Percentiles rank a stretch among this genome's conserved stretches.
phyloP scores from a whole-genome alignment of 192 early-diverging fungal species.

The Phycomyces nitens region DNA sequence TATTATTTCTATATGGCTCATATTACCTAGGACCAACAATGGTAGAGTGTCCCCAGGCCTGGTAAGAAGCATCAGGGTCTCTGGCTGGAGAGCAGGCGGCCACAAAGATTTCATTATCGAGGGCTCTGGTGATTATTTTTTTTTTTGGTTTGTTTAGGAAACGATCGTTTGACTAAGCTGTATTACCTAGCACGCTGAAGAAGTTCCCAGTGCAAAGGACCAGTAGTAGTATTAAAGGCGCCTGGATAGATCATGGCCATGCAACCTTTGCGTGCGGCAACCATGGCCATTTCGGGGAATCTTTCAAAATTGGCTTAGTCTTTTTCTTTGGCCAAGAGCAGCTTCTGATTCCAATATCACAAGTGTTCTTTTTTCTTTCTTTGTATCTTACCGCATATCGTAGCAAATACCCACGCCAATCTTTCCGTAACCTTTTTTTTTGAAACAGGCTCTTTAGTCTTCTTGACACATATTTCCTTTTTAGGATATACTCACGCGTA shows the following conservation, averaged over 20 bases:
- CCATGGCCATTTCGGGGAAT: constrained; percentile 95
- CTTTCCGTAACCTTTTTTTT: constrained; percentile 61
- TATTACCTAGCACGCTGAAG: constrained; percentile 62
- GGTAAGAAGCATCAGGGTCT: constrained; percentile 67
- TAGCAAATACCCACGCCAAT: constrained; percentile 96
- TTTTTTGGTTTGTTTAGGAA: too few relatives aligned
- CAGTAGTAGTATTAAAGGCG: constrained; percentile 94
- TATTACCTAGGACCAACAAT: constrained; percentile 74
- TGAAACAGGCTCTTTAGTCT: too few relatives aligned
- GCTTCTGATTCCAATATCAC: too few relatives aligned
- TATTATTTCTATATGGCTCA: constrained; percentile 6
- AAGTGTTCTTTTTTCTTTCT: too few relatives aligned
- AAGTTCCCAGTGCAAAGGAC: constrained; percentile 94
- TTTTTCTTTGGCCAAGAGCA: too few relatives aligned
- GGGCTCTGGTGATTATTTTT: constrained; percentile 57
- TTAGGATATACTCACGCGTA: constrained; percentile 47
- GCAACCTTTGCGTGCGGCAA: constrained; percentile 84
- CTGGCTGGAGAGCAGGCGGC: constrained; percentile 96
- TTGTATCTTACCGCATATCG: constrained; percentile 62
- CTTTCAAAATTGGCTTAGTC: not conserved
- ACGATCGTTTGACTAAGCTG: too few relatives aligned
- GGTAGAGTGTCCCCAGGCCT: constrained; percentile 93
- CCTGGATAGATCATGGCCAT: constrained; percentile 96
- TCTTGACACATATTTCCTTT: not conserved
- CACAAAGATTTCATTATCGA: constrained; percentile 94